Base-by-base conservation (phyloP, 2,329 filamentous ascomycete genomes). In the Pestalotiopsis sp. region DNA sequence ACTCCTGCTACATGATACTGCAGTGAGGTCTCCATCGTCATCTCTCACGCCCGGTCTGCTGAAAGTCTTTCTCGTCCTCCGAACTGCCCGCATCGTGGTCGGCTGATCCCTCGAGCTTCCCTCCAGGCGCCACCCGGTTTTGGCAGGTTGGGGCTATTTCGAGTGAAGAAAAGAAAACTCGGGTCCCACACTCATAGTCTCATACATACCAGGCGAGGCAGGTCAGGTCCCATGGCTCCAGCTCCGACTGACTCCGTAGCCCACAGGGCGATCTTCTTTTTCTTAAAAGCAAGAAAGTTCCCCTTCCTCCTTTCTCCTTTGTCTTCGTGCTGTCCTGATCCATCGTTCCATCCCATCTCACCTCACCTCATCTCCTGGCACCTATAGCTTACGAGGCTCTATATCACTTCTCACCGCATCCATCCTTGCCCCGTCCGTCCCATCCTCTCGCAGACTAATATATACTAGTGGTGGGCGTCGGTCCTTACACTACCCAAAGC, bases 51-150 rank as follows among this genome's bases (percentile, higher is more conserved):
- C 31, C 59, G 25, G 31, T 17, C 59, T 62, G 12, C 59, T 52
- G 45, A 20, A 36, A 52, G 45, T 52, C 45, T 52, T 6, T 52
- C 45, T 52, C 57, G 57, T 17, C 57, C 57, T 59, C 57, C 23
- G 57, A 14, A 27, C 14, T 39, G 61, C 38, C 59, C 36, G 27
- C 27, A 13, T 25, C 61, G n/a, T 41, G 38, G 61, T 64, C 39
- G 61, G 61, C 61, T 64, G 61, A 49, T 64, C 38, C 61, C 25
- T 12, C 23, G 23, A 64, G 61, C 38, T 14, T 64, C 38, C 39
- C 14, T 36, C 31, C 11, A 64, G 49, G 61, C 61, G 61, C 38
- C 61, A 64, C 61, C 31, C 61, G 25, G n/a, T 52, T 64, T 23
- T 49, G 39, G 61, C 36, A 64, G 38, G 41, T 23, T 52, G 41